Base-by-base conservation (phyloP, 352 stramenopile genomes). In the Phytophthora idaei region DNA sequence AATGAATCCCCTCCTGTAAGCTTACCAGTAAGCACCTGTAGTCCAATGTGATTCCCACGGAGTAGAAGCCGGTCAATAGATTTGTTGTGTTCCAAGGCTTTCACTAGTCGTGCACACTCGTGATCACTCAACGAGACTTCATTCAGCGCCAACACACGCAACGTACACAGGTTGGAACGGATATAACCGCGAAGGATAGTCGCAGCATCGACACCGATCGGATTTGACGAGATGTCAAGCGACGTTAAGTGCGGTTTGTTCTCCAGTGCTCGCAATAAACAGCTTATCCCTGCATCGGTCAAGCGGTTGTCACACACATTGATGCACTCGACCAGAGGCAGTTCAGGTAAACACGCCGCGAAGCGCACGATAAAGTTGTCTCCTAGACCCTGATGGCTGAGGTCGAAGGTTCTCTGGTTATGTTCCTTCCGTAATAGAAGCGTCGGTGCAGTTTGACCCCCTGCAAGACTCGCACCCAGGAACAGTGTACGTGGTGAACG, bases 41-140 rank as follows among this genome's bases (percentile, higher is more conserved):
- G 74, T 0, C 90, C 90, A 15, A 97, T 81, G 5, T 77, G 75
- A 52, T 97, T 97, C 12, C 85, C 78, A 37, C 74, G 73, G 8
- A 97, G 70, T 3, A 74, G 72, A 2, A 97, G 63, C 17, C 68
- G 55, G 25, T 83, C 71, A 9, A 97, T 78, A 0, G 82, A 93
- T 28, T 86, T 83, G 76, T 96, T 96, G 39, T 75, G 62, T 55
- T 90, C 76, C 17, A 97, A 76, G 14, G 85, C 77, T 56, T 81
- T 79, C 71, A 90, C 89, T 25, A 94, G 80, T 11, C 83, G 71
- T 1, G 77, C 78, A 48, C 85, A 92, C 32, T 96, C 90, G 17
- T 76, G 57, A 37, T 92, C 83, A 60, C 84, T 80, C 25, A 92
- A 64, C 37, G 83, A 71, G 6, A 83, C 77, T 39, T 87, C 71